These are phyloP conservation scores for Bombardia bombarda DNA, from an alignment of 495 filamentous ascomycete species.

Conservation along the genomic window DNA sequence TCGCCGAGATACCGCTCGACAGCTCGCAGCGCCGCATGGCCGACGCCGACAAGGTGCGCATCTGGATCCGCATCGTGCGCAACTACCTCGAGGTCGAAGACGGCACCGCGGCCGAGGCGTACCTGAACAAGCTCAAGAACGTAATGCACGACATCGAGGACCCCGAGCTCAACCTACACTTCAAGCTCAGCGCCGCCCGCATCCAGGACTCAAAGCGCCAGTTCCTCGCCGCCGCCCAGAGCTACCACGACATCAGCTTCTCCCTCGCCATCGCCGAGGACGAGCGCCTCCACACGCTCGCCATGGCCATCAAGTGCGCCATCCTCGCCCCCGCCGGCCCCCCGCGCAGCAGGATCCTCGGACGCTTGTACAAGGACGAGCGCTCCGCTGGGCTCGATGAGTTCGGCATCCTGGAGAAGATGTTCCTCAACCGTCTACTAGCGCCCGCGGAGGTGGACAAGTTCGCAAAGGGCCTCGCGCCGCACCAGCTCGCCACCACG, in stretches of 20 bases:
- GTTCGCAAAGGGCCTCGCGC: constrained; percentile 70
- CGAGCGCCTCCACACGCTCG: constrained; percentile 71
- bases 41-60: constrained; percentile 64
- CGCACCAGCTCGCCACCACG: constrained; percentile 84
- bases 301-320: constrained; percentile 88
- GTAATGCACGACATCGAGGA: constrained; percentile 72
- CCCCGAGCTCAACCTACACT: constrained; percentile 66
- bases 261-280: constrained; percentile 70
- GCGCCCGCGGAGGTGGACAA: constrained; percentile 71
- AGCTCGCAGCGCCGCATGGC: constrained; percentile 75
- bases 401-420: constrained; percentile 89
- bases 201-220: constrained; percentile 84
- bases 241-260: constrained; percentile 80
- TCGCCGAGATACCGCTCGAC: constrained; percentile 81
- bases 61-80: constrained; percentile 92
- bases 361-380: constrained; percentile 89
- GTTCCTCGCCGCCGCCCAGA: constrained; percentile 83
- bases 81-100: constrained; percentile 94
- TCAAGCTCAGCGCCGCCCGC: constrained; percentile 83
- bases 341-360: constrained; percentile 66
- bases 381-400: constrained; percentile 67
- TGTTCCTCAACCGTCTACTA: constrained; percentile 87
- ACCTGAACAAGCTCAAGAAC: constrained; percentile 89
- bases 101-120: constrained; percentile 71
- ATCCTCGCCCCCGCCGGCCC: constrained; percentile 90